Base-by-base conservation (phyloP, 2,329 filamentous ascomycete species). In the Pseudogymnoascus sp. region DNA sequence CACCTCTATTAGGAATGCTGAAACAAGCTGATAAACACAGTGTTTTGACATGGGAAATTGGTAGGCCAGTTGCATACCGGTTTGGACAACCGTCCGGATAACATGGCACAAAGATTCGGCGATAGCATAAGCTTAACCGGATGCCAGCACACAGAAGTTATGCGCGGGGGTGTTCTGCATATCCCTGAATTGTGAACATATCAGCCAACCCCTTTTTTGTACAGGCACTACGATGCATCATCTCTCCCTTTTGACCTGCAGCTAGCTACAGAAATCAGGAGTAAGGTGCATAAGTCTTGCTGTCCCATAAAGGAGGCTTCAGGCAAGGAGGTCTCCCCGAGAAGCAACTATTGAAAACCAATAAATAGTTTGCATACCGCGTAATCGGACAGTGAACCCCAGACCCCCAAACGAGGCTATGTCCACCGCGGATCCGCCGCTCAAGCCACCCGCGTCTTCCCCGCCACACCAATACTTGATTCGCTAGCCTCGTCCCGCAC, bases 11-110 rank as follows among this genome's bases (percentile, higher is more conserved):
- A 36, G 28, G 28, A 57, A 57, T 57, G 2, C n/a, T 57, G 51
- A 57, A 57, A 57, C 51, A 36, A 10, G 28, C 10, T 57, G 51
- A 28, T 57, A 57, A 57, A 57, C 28, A 57, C 28, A 34, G 14
- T 57, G 51, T 57, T 16, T 57, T 57, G 51, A 57, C 51, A 36
- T 57, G 51, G 51, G 51, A 57, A 57, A 57, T 57, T 57, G 51
- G 51, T 57, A 57, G 51, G 51, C 51, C 28, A 51, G 45, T 28
- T 14, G 23, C 7, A 16, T 4, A 25, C 28, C 16, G 6, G 25
- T 57, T 57, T 57, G 51, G 51, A 57, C 14, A 11, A 34, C 16
- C 16, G n/a, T 19, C 28, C 51, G 28, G 43, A 57, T 57, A 57
- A 36, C 7, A 57, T 57, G 51, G 51, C 25, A 28, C 45, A 13